Evolutionary conservation across 257 asterid genomes (phyloP).

Genomic region (Nicotiana undulata): DNA sequence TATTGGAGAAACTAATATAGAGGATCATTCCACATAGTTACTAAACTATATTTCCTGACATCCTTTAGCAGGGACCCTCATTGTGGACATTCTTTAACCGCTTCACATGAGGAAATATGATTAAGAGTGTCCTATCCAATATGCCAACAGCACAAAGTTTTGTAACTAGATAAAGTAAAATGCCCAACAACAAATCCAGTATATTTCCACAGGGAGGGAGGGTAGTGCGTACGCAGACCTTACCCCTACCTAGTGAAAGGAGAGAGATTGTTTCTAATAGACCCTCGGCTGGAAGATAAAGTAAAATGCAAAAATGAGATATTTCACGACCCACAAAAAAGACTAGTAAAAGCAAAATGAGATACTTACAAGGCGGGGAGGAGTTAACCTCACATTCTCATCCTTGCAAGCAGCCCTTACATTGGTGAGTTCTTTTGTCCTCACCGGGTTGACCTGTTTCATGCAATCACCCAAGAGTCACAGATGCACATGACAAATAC

Average conservation of each 20-base stretch:
- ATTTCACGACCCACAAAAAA: too few relatives aligned
- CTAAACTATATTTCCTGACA: background rate
- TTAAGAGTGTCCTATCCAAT: background rate
- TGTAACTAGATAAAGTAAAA: background rate
- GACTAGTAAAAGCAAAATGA: background rate
- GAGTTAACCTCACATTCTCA: conserved; percentile 87
- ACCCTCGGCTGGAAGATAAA: background rate
- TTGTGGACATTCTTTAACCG: background rate
- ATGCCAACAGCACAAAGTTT: background rate
- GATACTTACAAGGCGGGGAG: conserved; percentile 84
- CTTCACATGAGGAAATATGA: background rate
- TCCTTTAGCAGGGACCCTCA: background rate
- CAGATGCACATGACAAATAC: background rate
- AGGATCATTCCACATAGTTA: background rate
- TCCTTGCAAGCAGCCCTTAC: conserved; percentile 85
- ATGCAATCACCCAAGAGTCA: conserved; percentile 14
- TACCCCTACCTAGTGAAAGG: too few relatives aligned
- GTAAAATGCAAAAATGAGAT: background rate
- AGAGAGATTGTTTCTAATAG: too few relatives aligned
- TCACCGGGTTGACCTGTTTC: conserved; percentile 82
- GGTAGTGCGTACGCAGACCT: too few relatives aligned
- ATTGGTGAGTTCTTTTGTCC: conserved; percentile 75
- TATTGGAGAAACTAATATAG: background rate
- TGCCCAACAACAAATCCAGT: too few relatives aligned
- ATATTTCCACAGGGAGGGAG: too few relatives aligned